phyloP scores from a whole-genome alignment of 2,329 filamentous ascomycete species.

The Pseudogymnoascus sp. region DNA sequence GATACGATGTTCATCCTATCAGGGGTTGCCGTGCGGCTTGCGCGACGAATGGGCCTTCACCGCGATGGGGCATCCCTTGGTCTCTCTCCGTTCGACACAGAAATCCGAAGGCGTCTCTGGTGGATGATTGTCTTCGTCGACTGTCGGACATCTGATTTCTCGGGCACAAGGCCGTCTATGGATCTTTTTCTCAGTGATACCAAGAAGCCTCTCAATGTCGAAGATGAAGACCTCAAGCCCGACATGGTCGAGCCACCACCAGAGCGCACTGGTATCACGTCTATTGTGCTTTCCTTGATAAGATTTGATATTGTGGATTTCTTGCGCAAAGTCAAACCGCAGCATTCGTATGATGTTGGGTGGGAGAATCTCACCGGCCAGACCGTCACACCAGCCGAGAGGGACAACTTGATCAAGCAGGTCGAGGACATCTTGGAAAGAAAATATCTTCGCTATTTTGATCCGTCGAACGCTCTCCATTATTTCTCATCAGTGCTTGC shows the following conservation, averaged over 20 bases:
- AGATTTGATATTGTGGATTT: conserved; percentile 36
- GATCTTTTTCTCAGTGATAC: conserved; percentile 39
- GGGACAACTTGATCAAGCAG: conserved; percentile 27
- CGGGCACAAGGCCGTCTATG: conserved; percentile 32
- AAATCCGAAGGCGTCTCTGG: conserved; percentile 49
- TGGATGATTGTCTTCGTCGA: conserved; percentile 47
- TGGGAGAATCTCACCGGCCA: conserved; percentile 16
- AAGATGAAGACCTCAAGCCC: conserved; percentile 42
- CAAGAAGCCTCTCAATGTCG: conserved; percentile 41
- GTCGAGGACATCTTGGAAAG: conserved; percentile 30
- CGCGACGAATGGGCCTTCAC: conserved; percentile 16
- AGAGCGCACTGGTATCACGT: conserved; percentile 42
- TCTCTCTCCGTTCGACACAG: conserved; percentile 42
- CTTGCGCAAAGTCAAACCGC: conserved; percentile 32
- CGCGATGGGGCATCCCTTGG: conserved; percentile 41
- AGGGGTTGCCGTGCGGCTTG: conserved; percentile 14
- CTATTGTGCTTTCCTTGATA: conserved; percentile 15
- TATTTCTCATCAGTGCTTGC: conserved; percentile 12
- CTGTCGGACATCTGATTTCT: conserved; percentile 46
- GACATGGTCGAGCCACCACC: conserved; percentile 35
- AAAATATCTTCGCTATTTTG: conserved; percentile 32
- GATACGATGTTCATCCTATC: conserved; percentile 11
- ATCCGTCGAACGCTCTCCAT: conserved; percentile 25
- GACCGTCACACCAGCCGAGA: conserved; percentile 11
- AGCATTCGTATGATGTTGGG: conserved; percentile 11